Percentiles rank a stretch among this genome's conserved stretches.
Evolutionary conservation across 495 filamentous ascomycete genomes (phyloP).

Genomic region (Articulospora tetracladia): DNA sequence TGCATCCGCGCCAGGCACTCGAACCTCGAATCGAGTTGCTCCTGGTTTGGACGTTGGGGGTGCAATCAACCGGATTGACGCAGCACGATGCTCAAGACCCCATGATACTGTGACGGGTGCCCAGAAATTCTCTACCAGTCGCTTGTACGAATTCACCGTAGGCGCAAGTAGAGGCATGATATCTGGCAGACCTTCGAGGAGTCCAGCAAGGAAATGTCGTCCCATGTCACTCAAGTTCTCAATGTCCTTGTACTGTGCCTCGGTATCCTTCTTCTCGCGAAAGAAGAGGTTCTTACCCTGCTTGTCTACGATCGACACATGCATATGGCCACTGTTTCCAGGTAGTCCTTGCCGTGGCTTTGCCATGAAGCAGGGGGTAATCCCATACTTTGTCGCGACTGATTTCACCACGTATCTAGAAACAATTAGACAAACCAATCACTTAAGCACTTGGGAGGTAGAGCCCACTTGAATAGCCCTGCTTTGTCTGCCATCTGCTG

Average conservation of each 20-base stretch:
- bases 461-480: slow-evolving; percentile 78
- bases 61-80: slow-evolving; percentile 82
- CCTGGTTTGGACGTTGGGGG: slow-evolving; percentile 79
- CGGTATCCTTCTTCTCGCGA: slow-evolving; percentile 63
- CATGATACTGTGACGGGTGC: slow-evolving; percentile 95
- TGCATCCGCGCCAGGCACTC: slow-evolving; percentile 85
- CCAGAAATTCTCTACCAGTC: slow-evolving; percentile 98
- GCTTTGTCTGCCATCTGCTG: slow-evolving; percentile 87
- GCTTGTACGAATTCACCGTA: slow-evolving; percentile 95
- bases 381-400: slow-evolving; percentile 77
- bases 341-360: slow-evolving; percentile 87
- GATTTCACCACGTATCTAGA: slow-evolving; percentile 78
- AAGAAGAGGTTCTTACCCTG: slow-evolving; percentile 75
- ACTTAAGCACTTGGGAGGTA: background rate
- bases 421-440: slow-evolving; percentile 8
- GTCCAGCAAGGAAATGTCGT: slow-evolving; percentile 87
- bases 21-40: slow-evolving; percentile 87
- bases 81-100: slow-evolving; percentile 93
- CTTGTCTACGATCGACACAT: slow-evolving; percentile 74
- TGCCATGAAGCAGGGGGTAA: slow-evolving; percentile 99
- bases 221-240: slow-evolving; percentile 80
- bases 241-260: slow-evolving; percentile 69
- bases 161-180: slow-evolving; percentile 95
- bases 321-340: slow-evolving; percentile 93
- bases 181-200: slow-evolving; percentile 85